Base-by-base conservation (phyloP, 257 asterid genomes). In the Lavandula angustifolia region DNA sequence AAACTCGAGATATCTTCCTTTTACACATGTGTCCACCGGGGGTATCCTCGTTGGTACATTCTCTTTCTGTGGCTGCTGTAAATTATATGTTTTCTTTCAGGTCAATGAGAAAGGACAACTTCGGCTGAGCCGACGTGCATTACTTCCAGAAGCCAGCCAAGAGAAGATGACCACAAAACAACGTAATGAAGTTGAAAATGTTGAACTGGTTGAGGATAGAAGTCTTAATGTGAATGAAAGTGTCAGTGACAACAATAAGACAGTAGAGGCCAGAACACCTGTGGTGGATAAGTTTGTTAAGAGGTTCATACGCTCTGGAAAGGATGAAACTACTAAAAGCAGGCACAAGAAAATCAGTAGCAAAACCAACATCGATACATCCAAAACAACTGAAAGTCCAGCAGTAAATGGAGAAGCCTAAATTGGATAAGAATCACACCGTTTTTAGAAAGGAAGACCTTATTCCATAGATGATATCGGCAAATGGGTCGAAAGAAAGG, bases 91-190 rank as follows among this genome's bases (percentile, higher is more conserved):
- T 52, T 27, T 66, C 38, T 54, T 75, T 60, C 85, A 91, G 96
- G 72, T 91, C 79, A 92, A 92, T 76, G 99, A 89, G 75, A 92
- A 87, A 79, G 99, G 99, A 54, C 97, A 92, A 68, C 91, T 92
- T 69, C 89, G 99, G 40, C 69, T 92, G 73, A 92, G 99, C 75
- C 91, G 82, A 18, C 97, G 97, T 53, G 97, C 92, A 42, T 82
- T 92, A 74, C 96, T 92, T 76, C 95, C 99, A 11, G 88, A 92
- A 22, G 61, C 83, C 12, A 73, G 70, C 68, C 72, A 87, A 47
- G 95, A 79, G 72, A 85, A 82, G 17, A 48, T 67, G 2, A 73
- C 66, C 64, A 4, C 79, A 49, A 84, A 79, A 72, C 83, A 76
- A 67, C 78, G 54, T 5, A 69, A 66, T 68, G 46, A 75, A 56